These are phyloP conservation scores for Aspergillus panamensis DNA, from an alignment of 495 filamentous ascomycete genomes.

Conservation along the genomic window DNA sequence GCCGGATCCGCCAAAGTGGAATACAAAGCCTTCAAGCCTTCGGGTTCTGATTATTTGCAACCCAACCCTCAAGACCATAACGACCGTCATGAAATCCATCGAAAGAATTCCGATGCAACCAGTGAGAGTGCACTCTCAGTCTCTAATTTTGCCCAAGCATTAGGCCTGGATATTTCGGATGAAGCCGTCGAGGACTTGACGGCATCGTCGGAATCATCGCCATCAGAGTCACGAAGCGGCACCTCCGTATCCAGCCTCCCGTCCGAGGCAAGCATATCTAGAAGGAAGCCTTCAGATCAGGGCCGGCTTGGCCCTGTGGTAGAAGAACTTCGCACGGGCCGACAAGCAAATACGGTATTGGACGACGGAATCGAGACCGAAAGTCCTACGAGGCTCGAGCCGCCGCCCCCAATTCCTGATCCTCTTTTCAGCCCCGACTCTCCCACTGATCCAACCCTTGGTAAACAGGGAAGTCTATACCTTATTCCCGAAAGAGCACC, in stretches of 20 bases:
- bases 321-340: constrained; percentile 32
- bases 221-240: constrained; percentile 59
- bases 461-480: constrained; percentile 42
- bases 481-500: constrained; percentile 31
- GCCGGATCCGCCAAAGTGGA: constrained; percentile 14
- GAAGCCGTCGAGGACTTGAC: constrained; percentile 60
- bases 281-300: constrained; percentile 32
- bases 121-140: constrained; percentile 34
- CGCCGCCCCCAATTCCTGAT: constrained; percentile 36
- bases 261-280: constrained; percentile 37
- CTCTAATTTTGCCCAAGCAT: constrained; percentile 40
- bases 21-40: constrained; percentile 23
- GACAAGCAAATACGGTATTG: constrained; percentile 19
- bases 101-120: constrained; percentile 35
- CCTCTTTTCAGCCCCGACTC: constrained; percentile 48
- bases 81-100: constrained; percentile 5
- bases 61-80: constrained; percentile 12
- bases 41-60: constrained; percentile 16
- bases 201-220: constrained; percentile 64
- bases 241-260: constrained; percentile 67
- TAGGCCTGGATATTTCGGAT: constrained; percentile 37
- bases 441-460: constrained; percentile 55
- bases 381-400: constrained; percentile 29
- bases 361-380: constrained; percentile 22
- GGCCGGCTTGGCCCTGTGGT: constrained; percentile 36